Conservation (phyloP, 2,329 filamentous ascomycete species). For the Pleurostoma richardsiae region DNA sequence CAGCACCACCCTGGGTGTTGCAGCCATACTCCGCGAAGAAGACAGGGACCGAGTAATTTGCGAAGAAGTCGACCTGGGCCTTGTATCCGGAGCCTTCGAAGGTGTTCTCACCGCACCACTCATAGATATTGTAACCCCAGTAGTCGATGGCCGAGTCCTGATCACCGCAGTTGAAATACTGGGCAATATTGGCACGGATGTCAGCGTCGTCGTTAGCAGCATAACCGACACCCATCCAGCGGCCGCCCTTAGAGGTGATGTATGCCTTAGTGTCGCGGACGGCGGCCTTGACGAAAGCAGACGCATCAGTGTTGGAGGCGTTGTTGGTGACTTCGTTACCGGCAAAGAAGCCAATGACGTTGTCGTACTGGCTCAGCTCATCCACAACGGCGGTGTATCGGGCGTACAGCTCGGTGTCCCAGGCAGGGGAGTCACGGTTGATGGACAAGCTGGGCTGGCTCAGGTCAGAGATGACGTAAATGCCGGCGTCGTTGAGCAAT, state of each 20-base stretch:
- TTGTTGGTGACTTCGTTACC: constrained; percentile 96
- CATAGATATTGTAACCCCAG: constrained; percentile 99
- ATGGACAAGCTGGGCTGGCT: constrained; percentile 79
- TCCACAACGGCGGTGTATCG: constrained; percentile 86
- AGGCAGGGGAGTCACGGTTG: constrained; percentile 72
- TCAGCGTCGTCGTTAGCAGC: constrained; percentile 88
- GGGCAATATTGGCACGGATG: constrained; percentile 75
- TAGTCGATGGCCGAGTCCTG: constrained; percentile 71
- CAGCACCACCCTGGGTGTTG: constrained; percentile 59
- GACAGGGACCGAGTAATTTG: constrained; percentile 82
- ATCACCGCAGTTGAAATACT: constrained; percentile 92
- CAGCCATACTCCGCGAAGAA: constrained; percentile 99
- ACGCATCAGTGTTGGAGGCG: constrained; percentile 81
- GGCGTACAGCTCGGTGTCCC: constrained; percentile 72
- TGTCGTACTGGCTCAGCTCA: constrained; percentile 74
- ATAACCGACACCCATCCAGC: constrained; percentile 85
- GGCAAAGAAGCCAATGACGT: constrained; percentile 95
- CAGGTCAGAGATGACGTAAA: constrained; percentile 93
- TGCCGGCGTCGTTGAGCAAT: constrained; percentile 74
- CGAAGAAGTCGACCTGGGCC: constrained; percentile 79
- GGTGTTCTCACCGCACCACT: constrained; percentile 87
- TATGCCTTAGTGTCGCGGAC: constrained; percentile 94
- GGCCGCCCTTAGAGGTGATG: constrained; percentile 75
- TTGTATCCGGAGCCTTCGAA: constrained; percentile 76
- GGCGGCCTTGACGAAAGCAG: constrained; percentile 94